These are phyloP conservation scores for Suillus spraguei DNA, from an alignment of 768 basidiomycete species.

Conservation along the genomic window DNA sequence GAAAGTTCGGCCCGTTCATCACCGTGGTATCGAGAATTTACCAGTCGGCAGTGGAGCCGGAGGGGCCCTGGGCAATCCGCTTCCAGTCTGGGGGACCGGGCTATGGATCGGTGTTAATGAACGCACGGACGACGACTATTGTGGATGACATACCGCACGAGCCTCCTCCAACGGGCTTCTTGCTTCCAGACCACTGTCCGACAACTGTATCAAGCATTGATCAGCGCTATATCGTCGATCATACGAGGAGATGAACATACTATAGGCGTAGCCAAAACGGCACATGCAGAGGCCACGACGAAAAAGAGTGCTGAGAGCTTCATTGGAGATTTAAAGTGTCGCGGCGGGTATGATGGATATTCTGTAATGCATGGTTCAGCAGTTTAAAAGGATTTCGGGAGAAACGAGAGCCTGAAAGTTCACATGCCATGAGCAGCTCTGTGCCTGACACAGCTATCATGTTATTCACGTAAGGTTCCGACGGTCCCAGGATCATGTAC, in stretches of 20 bases:
- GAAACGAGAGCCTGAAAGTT: conserved; percentile 5
- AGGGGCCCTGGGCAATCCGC: not conserved
- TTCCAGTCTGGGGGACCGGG: not conserved
- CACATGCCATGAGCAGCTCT: conserved; percentile 11
- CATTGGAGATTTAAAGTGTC: not conserved
- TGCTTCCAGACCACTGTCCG: not conserved
- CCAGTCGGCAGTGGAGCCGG: conserved; percentile 8
- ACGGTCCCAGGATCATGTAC: not conserved
- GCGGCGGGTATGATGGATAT: not conserved
- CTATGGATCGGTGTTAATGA: not conserved
- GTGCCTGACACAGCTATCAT: conserved; percentile 13
- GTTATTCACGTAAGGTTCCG: not conserved
- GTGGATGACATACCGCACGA: not conserved
- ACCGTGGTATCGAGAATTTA: not conserved
- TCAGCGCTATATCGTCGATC: not conserved
- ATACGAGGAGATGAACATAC: not conserved
- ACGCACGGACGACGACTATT: too few relatives aligned
- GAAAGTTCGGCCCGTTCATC: not conserved
- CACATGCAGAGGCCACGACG: conserved; percentile 2
- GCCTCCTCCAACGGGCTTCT: not conserved
- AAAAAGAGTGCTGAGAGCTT: conserved; percentile 10
- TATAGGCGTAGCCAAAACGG: conserved; percentile 8
- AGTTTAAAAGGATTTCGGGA: conserved; percentile 8
- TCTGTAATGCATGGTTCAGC: not conserved
- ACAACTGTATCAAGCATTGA: not conserved